Evolutionary conservation across 1,284 basidiomycete species (phyloP), one percentile per base, ranked within the genome.

Genomic region (Moniliophthora roreri): DNA sequence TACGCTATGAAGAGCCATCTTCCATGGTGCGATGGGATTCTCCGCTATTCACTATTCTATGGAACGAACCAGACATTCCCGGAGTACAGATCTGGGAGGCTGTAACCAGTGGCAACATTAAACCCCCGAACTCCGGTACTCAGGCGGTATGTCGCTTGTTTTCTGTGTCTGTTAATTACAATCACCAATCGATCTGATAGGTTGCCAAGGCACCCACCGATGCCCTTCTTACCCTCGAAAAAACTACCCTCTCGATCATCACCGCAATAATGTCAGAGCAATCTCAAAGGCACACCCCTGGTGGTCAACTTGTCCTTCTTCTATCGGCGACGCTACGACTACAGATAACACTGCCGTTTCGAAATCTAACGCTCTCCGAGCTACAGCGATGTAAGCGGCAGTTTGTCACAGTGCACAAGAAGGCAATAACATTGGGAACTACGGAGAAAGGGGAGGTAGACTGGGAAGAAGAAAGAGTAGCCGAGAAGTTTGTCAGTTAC

Each of bases 21-120:
- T 95, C 94, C 0, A 96, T 96, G 88, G 93, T 93, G 10, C 83
- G 95, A 41, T 99, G 96, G 96, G 96, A 99, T 70, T 90, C 94
- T 0, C 96, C 96, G 0, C 79, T 98, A 28, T 91, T 98, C 67
- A 93, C 91, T 1, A 72, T 98, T 0, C 73, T 86, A 2, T 91
- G 87, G 84, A 79, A 82, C 32, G 91, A 95, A 57, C 74, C 79
- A 23, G 76, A 81, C 21, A 71, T 92, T 2, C 91, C 93, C 0
- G 76, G 74, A 18, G 80, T 85, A 6, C 79, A 83, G 10, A 89
- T 98, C 44, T 97, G 91, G 89, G 78, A 85, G 15, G 87, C 91
- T 0, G 72, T 95, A 23, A 93, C 87, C 4, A 85, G 80, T 56
- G 92, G 92, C 1, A 76, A 76, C 45, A 79, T 95, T 58, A 94